A percentile compares a stretch with the other conserved stretches of the same genome.
These are phyloP conservation scores for Flaveria ramosissima DNA, from an alignment of 129 eudicot genomes.

Conservation along the genomic window DNA sequence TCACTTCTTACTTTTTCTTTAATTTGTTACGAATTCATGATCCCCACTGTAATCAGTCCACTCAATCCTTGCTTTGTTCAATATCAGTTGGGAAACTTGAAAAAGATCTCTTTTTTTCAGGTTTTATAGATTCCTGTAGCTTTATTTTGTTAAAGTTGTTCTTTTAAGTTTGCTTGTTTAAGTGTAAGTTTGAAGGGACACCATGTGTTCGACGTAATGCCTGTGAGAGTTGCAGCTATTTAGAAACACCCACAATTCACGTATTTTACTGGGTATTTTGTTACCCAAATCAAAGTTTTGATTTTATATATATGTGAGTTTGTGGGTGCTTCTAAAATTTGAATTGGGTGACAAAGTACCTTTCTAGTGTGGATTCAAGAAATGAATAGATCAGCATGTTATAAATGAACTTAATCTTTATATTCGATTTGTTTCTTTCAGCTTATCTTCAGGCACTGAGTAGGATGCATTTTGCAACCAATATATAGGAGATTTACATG, in stretches of 20 bases:
- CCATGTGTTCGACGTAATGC: constrained; percentile 35
- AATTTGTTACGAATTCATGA: neutral
- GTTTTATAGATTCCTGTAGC: neutral
- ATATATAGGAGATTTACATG: neutral
- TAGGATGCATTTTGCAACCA: constrained; percentile 21
- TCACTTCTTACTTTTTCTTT: neutral
- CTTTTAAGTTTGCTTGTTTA: neutral
- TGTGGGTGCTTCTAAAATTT: neutral
- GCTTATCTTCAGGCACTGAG: constrained; percentile 17
- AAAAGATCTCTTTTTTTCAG: neutral
- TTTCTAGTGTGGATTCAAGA: neutral
- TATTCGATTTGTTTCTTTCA: neutral
- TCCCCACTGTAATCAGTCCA: neutral
- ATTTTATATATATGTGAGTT: neutral
- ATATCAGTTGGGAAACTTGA: neutral
- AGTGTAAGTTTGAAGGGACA: neutral
- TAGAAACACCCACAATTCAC: no score
- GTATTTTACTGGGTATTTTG: no score
- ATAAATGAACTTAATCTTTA: neutral
- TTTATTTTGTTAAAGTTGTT: neutral
- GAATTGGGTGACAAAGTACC: neutral
- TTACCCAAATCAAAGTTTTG: no score
- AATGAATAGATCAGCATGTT: neutral
- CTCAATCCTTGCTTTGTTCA: neutral
- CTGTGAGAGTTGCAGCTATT: neutral